These are phyloP conservation scores for Albizia julibrissin DNA, from an alignment of 306 rosid species.

Conservation along the genomic window DNA sequence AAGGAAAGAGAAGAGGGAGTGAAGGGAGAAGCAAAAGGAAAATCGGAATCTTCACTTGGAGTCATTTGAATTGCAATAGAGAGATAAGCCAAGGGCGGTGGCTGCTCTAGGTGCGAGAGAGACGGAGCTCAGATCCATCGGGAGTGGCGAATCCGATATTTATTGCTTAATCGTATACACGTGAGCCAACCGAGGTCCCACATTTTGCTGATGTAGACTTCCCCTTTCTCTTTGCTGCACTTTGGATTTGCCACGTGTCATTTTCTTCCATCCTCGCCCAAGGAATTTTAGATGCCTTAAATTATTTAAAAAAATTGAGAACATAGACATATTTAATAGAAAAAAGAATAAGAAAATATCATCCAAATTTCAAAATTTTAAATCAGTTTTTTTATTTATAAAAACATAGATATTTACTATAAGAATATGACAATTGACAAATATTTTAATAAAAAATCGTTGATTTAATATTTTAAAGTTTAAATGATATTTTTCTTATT, in stretches of 20 bases:
- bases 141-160: neutral
- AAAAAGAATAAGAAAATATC: too few relatives aligned
- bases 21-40: neutral
- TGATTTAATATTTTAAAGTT: too few relatives aligned
- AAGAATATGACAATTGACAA: too few relatives aligned
- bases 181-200: neutral
- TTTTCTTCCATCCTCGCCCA: neutral
- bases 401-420: too few relatives aligned
- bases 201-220: neutral
- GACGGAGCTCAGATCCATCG: neutral
- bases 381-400: too few relatives aligned
- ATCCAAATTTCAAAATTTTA: too few relatives aligned
- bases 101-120: neutral
- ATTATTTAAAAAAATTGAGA: neutral
- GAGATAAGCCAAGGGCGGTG: neutral
- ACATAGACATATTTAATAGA: too few relatives aligned
- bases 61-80: neutral
- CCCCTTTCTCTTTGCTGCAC: neutral
- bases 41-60: neutral
- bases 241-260: neutral
- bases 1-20: neutral
- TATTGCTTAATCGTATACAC: neutral
- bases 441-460: too few relatives aligned
- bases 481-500: too few relatives aligned
- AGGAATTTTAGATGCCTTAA: neutral